Evolutionary conservation across 306 rosid genomes (phyloP).

Genomic region (Astragalus membranaceus): DNA sequence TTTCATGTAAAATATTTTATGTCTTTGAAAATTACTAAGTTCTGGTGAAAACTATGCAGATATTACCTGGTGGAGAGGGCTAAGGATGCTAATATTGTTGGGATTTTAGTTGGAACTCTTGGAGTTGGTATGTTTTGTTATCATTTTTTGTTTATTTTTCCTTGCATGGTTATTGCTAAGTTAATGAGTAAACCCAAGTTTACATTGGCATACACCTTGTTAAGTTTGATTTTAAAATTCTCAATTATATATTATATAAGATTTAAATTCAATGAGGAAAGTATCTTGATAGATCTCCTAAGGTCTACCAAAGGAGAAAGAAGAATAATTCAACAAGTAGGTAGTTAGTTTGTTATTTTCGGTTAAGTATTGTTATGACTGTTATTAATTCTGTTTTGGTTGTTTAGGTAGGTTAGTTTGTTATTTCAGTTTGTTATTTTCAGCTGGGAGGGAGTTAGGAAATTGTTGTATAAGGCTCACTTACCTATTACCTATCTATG

Average conservation of each 20-base stretch:
- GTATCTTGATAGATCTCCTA: no score
- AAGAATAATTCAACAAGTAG: no score
- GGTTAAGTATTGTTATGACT: no score
- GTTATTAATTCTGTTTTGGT: no score
- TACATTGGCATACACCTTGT: neutral
- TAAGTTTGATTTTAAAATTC: neutral
- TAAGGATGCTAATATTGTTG: constrained; percentile 87
- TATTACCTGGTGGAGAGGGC: constrained; percentile 91
- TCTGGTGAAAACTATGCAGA: constrained; percentile 37
- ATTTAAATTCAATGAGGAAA: neutral
- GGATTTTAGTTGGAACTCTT: constrained; percentile 92
- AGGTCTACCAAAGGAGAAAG: no score
- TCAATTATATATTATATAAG: neutral
- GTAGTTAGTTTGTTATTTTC: no score
- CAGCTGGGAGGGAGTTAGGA: no score
- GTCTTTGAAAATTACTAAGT: neutral
- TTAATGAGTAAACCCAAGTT: neutral
- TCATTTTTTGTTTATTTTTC: neutral
- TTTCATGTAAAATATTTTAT: neutral
- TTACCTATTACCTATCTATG: no score
- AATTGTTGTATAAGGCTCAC: no score
- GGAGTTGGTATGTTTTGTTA: constrained; percentile 59
- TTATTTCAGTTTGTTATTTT: no score
- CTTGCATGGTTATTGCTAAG: constrained; percentile 7
- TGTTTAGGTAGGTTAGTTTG: no score